Conservation (phyloP, 1,284 basidiomycete species). For the Moesziomyces parantarcticus region DNA sequence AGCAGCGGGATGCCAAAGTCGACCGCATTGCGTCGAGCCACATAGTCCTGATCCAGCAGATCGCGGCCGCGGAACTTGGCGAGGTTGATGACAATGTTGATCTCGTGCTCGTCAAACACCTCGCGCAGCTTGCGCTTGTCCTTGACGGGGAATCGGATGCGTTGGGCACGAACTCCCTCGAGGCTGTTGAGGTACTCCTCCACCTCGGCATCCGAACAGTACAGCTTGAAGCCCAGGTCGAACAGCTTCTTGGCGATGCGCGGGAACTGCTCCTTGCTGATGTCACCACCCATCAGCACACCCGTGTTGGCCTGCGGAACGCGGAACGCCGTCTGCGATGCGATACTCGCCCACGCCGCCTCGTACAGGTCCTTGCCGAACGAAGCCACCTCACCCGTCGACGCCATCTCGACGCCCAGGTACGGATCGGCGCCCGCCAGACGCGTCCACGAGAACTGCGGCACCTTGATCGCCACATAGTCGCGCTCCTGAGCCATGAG, state of each 20-base stretch:
- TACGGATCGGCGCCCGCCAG: constrained; percentile 93
- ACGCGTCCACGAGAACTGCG: constrained; percentile 98
- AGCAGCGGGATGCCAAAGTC: constrained; percentile 76
- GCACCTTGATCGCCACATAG: constrained; percentile 96
- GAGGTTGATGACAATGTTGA: constrained; percentile 94
- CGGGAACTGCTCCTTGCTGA: constrained; percentile 82
- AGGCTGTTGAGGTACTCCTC: constrained; percentile 82
- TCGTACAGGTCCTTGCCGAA: constrained; percentile 95
- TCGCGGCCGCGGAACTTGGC: constrained; percentile 82
- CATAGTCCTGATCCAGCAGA: constrained; percentile 93
- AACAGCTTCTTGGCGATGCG: constrained; percentile 76
- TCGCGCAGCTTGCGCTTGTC: constrained; percentile 96
- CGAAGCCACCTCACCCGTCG: constrained; percentile 97
- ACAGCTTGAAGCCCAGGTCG: constrained; percentile 86
- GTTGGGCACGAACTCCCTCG: constrained; percentile 73
- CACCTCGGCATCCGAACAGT: constrained; percentile 83
- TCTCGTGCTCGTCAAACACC: constrained; percentile 85
- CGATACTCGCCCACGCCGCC: constrained; percentile 92
- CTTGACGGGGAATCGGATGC: constrained; percentile 94
- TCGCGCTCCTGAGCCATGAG: constrained; percentile 89
- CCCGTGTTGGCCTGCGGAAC: constrained; percentile 81
- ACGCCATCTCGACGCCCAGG: constrained; percentile 98
- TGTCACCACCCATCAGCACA: constrained; percentile 87
- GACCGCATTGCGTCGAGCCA: constrained; percentile 74
- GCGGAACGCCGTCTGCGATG: constrained; percentile 91